These are phyloP conservation scores for Solanum hybrid DNA, from an alignment of 305 asterid genomes.

Conservation along the genomic window DNA sequence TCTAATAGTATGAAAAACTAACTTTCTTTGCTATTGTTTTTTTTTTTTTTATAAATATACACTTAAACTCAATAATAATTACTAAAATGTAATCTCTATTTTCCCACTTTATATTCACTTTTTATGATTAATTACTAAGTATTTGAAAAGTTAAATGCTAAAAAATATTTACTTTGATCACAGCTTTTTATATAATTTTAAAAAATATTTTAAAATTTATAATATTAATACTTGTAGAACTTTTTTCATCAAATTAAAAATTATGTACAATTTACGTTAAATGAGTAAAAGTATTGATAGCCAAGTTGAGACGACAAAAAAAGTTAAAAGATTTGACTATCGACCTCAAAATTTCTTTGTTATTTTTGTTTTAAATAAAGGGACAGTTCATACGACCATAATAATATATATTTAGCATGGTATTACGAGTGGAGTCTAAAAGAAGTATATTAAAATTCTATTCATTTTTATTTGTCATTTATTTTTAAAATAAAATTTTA, in stretches of 20 bases:
- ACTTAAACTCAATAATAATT: not conserved
- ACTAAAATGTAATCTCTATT: not conserved
- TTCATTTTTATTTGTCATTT: no score
- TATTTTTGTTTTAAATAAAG: not conserved
- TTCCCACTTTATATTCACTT: not conserved
- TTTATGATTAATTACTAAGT: not conserved
- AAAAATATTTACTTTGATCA: not conserved
- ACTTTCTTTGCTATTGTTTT: not conserved
- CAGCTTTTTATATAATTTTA: not conserved
- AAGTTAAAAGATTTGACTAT: not conserved
- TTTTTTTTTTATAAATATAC: not conserved
- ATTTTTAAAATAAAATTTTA: no score
- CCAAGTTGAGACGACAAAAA: not conserved
- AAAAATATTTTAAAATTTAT: not conserved
- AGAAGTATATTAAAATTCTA: fast-evolving
- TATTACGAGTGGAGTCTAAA: fast-evolving
- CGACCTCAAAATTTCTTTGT: not conserved
- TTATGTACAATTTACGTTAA: not conserved
- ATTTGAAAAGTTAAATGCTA: not conserved
- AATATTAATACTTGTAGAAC: not conserved
- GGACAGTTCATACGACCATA: not conserved
- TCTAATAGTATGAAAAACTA: not conserved
- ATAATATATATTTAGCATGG: no score
- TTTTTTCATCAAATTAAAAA: not conserved
- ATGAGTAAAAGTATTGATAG: not conserved